phyloP scores from a whole-genome alignment of 192 early-diverging fungal species.

The Gamsiella multidivaricata region DNA sequence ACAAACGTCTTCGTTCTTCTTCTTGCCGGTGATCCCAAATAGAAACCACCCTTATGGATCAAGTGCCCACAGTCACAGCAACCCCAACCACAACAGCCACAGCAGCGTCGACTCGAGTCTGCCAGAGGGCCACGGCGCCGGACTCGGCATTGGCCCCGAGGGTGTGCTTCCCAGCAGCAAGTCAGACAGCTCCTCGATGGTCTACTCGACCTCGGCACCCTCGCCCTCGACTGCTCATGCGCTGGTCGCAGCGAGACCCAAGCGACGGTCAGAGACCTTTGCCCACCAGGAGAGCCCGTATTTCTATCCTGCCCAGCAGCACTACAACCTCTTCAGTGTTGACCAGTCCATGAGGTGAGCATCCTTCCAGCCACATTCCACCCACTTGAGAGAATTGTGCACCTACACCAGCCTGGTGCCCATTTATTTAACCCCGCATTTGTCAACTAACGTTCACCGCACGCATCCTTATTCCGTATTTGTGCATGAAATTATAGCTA shows the following conservation, averaged over 20 bases:
- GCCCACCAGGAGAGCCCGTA: constrained; percentile 71
- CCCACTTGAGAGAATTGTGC: neutral
- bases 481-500: constrained; percentile 53
- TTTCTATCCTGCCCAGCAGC: constrained; percentile 74
- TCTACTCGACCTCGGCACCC: constrained; percentile 45
- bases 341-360: constrained; percentile 66
- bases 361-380: neutral
- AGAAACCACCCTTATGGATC: constrained; percentile 30
- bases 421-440: constrained; percentile 13
- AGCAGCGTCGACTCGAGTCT: constrained; percentile 15
- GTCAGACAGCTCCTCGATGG: constrained; percentile 14
- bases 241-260: constrained; percentile 12
- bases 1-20: too few relatives aligned
- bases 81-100: constrained; percentile 2
- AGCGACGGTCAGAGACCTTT: constrained; percentile 51
- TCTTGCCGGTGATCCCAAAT: too few relatives aligned
- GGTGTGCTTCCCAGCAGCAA: constrained; percentile 9
- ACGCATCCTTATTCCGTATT: neutral
- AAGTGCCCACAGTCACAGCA: constrained; percentile 15
- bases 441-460: neutral
- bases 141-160: constrained; percentile 20
- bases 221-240: constrained; percentile 11
- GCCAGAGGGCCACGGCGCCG: constrained; percentile 19
- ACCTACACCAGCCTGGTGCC: neutral
- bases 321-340: constrained; percentile 68